A percentile compares a stretch with the other conserved stretches of the same genome.
phyloP scores from a whole-genome alignment of 768 basidiomycete species.

The Podaxis pistillaris region DNA sequence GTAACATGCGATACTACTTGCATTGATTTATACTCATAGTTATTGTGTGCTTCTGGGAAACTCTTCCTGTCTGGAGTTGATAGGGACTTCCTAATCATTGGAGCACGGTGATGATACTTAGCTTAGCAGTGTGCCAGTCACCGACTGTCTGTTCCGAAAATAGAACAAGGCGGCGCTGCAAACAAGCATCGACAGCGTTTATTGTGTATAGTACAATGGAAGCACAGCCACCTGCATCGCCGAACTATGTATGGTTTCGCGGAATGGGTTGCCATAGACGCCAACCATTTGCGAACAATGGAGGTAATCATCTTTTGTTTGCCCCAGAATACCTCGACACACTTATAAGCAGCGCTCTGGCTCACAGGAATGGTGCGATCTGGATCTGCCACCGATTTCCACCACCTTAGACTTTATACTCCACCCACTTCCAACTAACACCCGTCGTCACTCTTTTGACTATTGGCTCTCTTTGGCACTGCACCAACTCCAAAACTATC shows the following conservation, averaged over 20 bases:
- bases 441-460: conserved; percentile 9
- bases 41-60: neutral
- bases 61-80: neutral
- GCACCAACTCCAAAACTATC: neutral
- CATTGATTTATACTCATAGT: neutral
- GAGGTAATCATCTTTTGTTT: neutral
- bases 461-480: conserved; percentile 1
- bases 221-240: conserved; percentile 6
- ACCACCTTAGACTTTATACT: conserved; percentile 7
- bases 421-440: conserved; percentile 5
- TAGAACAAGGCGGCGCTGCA: conserved; percentile 1
- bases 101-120: neutral
- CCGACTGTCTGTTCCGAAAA: neutral
- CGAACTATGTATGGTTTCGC: neutral
- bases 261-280: neutral
- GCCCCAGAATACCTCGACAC: neutral
- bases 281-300: neutral
- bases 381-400: conserved; percentile 23
- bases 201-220: conserved; percentile 10
- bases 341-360: conserved; percentile 4
- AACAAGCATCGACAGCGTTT: neutral
- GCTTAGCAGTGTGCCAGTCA: neutral
- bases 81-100: neutral
- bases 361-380: conserved; percentile 20
- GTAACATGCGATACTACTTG: neutral